Base-by-base conservation (phyloP, 2,329 filamentous ascomycete genomes). In the Atkinsonella hypoxylon region DNA sequence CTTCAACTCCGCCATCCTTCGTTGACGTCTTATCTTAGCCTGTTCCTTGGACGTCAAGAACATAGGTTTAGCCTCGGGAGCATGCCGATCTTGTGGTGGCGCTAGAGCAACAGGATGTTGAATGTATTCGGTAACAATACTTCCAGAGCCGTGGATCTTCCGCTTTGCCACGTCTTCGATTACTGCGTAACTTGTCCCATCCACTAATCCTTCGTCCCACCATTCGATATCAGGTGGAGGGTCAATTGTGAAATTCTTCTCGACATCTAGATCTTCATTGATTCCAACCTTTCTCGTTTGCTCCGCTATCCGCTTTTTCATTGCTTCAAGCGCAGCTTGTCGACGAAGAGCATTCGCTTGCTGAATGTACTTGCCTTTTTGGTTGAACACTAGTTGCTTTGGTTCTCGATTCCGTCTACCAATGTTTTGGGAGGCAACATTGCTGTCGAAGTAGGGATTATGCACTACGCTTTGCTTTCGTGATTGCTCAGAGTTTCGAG, bases 281-380 rank as follows among this genome's bases (percentile, higher is more conserved):
- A 97, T 87, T 45, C 89, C 90, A n/a, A 86, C 89, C 64, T 89
- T 91, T 53, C 90, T 80, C 11, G 89, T 86, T 59, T 89, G 83
- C 58, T 85, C 86, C 1, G 91, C 91, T 58, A 98, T 94, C 51
- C 86, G 80, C 72, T 85, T 90, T 69, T 97, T 97, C 82, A 98
- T 91, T 55, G 85, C 85, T 72, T 98, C 94, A 30, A 98, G 74
- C 47, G 86, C 85, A 41, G 85, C 89, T 68, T 96, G 90, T 53
- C 89, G 81, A 55, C 93, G 83, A 48, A 96, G 72, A 51, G 90
- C 90, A 64, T 88, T 91, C 8, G 87, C 93, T 68, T 97, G 91
- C 56, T 89, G 85, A 53, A 97, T 95, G 62, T 95, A 97, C 76
- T 97, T 97, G 49, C 93, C 93, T 66, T 95, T 94, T 59, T 90